These are phyloP conservation scores for Aspergillus uvarum DNA, from an alignment of 2,329 filamentous ascomycete species.

Conservation along the genomic window DNA sequence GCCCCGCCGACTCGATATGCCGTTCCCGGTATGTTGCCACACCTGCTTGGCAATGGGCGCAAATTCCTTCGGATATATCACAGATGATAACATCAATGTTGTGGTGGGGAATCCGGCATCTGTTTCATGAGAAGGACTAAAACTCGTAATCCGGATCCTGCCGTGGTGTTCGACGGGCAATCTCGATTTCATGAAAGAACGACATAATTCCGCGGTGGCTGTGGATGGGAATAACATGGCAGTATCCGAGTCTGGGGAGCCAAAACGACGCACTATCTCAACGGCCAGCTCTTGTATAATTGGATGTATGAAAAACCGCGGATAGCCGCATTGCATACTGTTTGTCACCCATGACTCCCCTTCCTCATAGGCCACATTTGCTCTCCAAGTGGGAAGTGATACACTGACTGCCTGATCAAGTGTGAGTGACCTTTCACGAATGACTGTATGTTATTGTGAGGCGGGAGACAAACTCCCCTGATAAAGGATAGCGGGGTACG, in stretches of 20 bases:
- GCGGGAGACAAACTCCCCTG: background rate
- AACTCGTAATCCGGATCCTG: conserved; percentile 55
- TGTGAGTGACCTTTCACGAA: conserved; percentile 7
- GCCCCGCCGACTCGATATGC: conserved; percentile 83
- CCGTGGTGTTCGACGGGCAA: conserved; percentile 36
- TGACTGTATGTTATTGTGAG: background rate
- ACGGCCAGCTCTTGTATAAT: conserved; percentile 71
- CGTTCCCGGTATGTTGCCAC: conserved; percentile 95
- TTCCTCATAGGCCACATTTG: conserved; percentile 93
- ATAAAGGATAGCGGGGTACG: conserved; percentile 24
- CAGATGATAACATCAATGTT: conserved; percentile 63
- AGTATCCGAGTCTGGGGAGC: conserved; percentile 53
- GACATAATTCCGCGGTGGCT: conserved; percentile 68
- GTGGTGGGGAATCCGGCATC: conserved; percentile 57
- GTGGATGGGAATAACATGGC: conserved; percentile 82
- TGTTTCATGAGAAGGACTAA: conserved; percentile 62
- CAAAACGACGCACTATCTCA: conserved; percentile 64
- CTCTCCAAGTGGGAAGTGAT: conserved; percentile 86
- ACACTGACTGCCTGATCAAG: conserved; percentile 82
- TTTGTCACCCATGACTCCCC: conserved; percentile 81
- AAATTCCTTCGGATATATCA: conserved; percentile 67
- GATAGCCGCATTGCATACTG: conserved; percentile 88
- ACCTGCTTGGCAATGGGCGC: conserved; percentile 83
- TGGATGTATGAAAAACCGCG: conserved; percentile 89
- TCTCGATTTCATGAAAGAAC: conserved; percentile 64